Evolutionary conservation across 139 green algal species (phyloP).

Genomic region (Auxenochlorella pyrenoidosa): DNA sequence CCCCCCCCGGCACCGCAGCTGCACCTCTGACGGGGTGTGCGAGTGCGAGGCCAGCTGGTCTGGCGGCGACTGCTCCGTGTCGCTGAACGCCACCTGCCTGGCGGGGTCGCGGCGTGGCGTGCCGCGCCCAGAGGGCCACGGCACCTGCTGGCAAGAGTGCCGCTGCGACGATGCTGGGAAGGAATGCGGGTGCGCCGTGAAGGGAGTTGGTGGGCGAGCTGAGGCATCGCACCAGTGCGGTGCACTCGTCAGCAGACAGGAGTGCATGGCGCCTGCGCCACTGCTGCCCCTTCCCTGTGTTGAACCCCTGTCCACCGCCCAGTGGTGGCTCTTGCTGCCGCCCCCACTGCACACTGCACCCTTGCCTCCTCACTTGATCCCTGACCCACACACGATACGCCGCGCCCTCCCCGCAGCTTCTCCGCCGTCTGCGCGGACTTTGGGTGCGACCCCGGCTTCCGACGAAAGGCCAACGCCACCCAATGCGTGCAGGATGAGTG

Average conservation of each 20-base stretch:
- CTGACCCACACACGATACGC: too few relatives aligned
- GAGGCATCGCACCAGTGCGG: too few relatives aligned
- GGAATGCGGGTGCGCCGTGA: not conserved
- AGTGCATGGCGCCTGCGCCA: too few relatives aligned
- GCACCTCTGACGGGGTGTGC: slow-evolving; percentile 59
- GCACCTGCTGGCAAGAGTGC: slow-evolving; percentile 55
- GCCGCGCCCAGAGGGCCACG: slow-evolving; percentile 12
- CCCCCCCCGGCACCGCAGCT: slow-evolving; percentile 16
- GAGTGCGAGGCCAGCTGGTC: slow-evolving; percentile 53
- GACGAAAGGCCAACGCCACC: not conserved
- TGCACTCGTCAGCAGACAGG: too few relatives aligned
- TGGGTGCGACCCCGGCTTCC: slow-evolving; percentile 23
- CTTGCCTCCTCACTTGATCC: too few relatives aligned
- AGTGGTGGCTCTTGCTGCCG: too few relatives aligned
- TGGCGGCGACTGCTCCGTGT: slow-evolving; percentile 70
- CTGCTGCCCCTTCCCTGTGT: not conserved
- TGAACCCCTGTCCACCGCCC: too few relatives aligned
- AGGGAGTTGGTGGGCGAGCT: not conserved
- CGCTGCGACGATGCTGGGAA: slow-evolving; percentile 1
- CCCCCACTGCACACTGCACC: too few relatives aligned
- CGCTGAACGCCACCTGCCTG: slow-evolving; percentile 23
- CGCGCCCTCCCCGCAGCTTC: slow-evolving; percentile 5
- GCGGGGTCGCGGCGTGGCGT: slow-evolving; percentile 10
- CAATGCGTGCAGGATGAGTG: slow-evolving; percentile 46
- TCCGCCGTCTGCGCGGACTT: slow-evolving; percentile 32